These are phyloP conservation scores for Mortierella hygrophila DNA, from an alignment of 192 early-diverging fungal species.

Conservation along the genomic window DNA sequence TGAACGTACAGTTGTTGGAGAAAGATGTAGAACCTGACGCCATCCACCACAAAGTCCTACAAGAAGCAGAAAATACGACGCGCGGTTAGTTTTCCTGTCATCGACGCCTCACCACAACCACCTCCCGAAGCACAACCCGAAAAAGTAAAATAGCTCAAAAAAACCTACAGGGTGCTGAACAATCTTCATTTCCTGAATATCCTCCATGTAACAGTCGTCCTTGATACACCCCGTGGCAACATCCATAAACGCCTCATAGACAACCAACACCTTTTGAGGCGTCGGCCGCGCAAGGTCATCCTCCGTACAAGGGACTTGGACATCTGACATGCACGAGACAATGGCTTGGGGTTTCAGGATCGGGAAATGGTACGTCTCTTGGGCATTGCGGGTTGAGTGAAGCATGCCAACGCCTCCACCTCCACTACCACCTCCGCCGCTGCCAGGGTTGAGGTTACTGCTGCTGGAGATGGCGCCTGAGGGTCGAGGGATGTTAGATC, in stretches of 20 bases:
- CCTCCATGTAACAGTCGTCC: conserved; percentile 61
- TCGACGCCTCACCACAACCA: background rate
- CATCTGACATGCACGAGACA: conserved; percentile 80
- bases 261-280: conserved; percentile 71
- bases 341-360: conserved; percentile 80
- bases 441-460: background rate
- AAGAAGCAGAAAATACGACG: background rate
- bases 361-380: conserved; percentile 67
- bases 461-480: background rate
- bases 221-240: conserved; percentile 74
- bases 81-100: background rate
- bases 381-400: background rate
- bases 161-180: background rate
- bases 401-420: background rate
- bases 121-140: too few relatives aligned
- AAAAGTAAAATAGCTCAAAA: too few relatives aligned
- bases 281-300: conserved; percentile 84
- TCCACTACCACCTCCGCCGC: background rate
- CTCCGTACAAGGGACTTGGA: conserved; percentile 76
- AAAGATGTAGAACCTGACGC: conserved; percentile 38
- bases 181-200: conserved; percentile 42
- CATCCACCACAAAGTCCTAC: conserved; percentile 37
- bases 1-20: conserved; percentile 37
- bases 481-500: conserved; percentile 45
- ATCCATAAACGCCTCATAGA: conserved; percentile 81